Base-by-base conservation (phyloP, 495 filamentous ascomycete genomes). In the Melanomma pulvis-pyrius region DNA sequence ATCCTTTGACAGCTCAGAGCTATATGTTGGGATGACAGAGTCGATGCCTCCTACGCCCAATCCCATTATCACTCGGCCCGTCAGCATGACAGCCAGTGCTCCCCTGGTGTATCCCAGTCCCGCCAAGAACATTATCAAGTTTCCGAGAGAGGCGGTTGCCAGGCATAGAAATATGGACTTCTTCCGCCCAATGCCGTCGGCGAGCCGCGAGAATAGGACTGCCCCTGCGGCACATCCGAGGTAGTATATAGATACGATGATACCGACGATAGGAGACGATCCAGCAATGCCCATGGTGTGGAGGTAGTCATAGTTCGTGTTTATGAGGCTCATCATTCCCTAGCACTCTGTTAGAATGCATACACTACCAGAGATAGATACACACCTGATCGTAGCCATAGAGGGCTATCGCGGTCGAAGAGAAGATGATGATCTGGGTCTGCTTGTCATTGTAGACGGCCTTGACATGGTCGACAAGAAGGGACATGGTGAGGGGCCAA, bases 241-340 rank as follows among this genome's bases (percentile, higher is more conserved):
- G 62, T 86, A 87, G 75, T 85, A 86, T 39, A 85, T 75, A n/a
- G 81, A 80, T 29, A 86, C 82, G 49, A 87, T 84, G 48, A 87
- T 70, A 53, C 84, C 84, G 26, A 86, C 82, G 11, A 83, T 59
- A 26, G 80, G 76, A 22, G 78, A 77, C 17, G 79, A 73, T 64
- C 72, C 75, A 2, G 61, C 25, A 47, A 86, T 82, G 60, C 77
- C 79, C 83, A 87, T 86, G 48, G 82, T 85, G 32, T 71, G 34
- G 2, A 87, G 82, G 55, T 87, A 86, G 56, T 80, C 72, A 26
- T 73, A 60, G 61, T 86, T 86, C 7, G 84, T 86, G 60, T 86
- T 87, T 71, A 87, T 82, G 30, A 86, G 67, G 52, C 77, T 81
- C 84, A 86, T 86, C 84, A 86, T 86, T 49, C 82, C 74, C 64